A percentile compares a stretch with the other conserved stretches of the same genome.
Conservation (phyloP, 768 basidiomycete species). For the Tremella fuciformis region DNA sequence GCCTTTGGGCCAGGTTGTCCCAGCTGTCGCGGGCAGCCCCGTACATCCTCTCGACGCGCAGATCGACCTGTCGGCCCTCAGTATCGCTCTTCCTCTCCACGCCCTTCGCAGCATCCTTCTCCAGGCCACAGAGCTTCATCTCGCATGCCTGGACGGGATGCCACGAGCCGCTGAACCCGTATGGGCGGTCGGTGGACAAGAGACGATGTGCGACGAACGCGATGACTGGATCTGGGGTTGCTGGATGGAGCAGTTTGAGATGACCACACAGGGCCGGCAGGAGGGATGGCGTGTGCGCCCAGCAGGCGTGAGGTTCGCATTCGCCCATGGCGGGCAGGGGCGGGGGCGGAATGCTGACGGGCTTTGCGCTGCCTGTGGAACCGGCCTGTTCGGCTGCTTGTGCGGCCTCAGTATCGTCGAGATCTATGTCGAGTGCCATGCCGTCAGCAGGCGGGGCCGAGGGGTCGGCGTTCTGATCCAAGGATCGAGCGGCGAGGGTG, state of each 20-base stretch:
- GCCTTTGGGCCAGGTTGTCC: conserved; percentile 14
- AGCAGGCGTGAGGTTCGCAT: conserved; percentile 2
- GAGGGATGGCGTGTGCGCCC: conserved; percentile 10
- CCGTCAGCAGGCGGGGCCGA: neutral
- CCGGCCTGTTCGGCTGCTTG: too few species aligned
- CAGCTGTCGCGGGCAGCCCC: conserved; percentile 36
- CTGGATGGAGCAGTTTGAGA: conserved; percentile 29
- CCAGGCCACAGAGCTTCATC: conserved; percentile 26
- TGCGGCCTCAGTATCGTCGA: neutral
- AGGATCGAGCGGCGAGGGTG: conserved; percentile 8
- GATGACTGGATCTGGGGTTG: conserved; percentile 25
- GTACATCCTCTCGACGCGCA: conserved; percentile 37
- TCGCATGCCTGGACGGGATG: conserved; percentile 25
- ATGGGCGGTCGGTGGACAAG: conserved; percentile 30
- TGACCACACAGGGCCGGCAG: conserved; percentile 23
- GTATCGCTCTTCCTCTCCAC: conserved; percentile 14
- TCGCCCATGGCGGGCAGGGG: conserved; percentile 1
- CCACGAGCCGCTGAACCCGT: conserved; percentile 24
- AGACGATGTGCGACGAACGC: conserved; percentile 34
- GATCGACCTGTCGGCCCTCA: conserved; percentile 22
- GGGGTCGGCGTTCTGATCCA: neutral
- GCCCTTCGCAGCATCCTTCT: conserved; percentile 26
- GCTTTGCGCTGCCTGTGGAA: neutral
- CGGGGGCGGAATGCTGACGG: neutral
- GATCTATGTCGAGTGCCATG: neutral